phyloP scores from a whole-genome alignment of 345 rosid species.

The Eucalyptus erythrocorys region DNA sequence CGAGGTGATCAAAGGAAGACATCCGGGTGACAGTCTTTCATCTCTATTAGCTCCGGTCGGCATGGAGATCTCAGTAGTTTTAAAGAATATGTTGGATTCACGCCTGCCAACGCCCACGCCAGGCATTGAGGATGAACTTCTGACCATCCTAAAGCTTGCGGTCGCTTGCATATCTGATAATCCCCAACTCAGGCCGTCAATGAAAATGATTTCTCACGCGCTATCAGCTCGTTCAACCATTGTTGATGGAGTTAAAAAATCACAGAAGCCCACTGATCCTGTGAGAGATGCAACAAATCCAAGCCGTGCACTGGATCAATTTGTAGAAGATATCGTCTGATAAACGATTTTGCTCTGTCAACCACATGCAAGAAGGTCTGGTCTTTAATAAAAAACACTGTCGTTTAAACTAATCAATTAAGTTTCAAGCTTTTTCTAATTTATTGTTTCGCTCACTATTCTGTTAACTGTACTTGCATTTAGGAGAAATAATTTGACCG shows the following conservation, averaged over 20 bases:
- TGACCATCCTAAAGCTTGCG: slow-evolving; percentile 1
- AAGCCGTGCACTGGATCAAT: neutral
- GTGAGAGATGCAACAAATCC: neutral
- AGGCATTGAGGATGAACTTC: slow-evolving; percentile 1
- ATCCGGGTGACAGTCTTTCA: neutral
- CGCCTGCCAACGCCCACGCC: slow-evolving; percentile 5
- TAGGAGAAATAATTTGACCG: neutral
- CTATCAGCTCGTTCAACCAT: neutral
- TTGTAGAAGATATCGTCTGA: neutral
- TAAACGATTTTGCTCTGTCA: neutral
- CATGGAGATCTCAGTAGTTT: neutral
- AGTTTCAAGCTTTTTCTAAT: too few species aligned
- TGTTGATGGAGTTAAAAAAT: neutral
- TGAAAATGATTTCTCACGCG: slow-evolving; percentile 6
- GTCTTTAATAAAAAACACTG: neutral
- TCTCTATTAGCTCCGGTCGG: neutral
- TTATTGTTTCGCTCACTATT: neutral
- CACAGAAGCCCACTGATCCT: neutral
- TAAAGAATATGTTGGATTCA: slow-evolving; percentile 4
- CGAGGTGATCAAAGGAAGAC: neutral
- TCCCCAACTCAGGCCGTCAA: slow-evolving; percentile 22
- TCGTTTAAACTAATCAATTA: too few species aligned
- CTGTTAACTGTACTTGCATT: neutral
- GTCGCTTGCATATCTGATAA: slow-evolving; percentile 5
- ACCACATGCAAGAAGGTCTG: neutral